Evolutionary conservation across 2,329 filamentous ascomycete genomes (phyloP).

Genomic region (Simplicillium aogashimaense): DNA sequence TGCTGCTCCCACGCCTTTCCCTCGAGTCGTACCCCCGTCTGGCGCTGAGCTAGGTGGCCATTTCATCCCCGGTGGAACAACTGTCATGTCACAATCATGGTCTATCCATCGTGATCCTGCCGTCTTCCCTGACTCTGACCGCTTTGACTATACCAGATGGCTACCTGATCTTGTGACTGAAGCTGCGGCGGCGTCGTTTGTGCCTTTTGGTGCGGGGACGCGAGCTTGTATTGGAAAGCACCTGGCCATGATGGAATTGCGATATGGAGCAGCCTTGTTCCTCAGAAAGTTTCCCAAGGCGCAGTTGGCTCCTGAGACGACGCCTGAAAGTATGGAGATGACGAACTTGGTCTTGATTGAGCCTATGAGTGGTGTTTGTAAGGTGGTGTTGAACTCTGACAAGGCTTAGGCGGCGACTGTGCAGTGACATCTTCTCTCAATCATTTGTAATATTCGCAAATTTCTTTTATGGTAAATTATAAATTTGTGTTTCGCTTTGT

Average conservation of each 20-base stretch:
- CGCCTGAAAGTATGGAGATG: too few species aligned
- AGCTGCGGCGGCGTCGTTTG: conserved; percentile 34
- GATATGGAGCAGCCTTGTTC: conserved; percentile 38
- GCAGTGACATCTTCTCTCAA: too few species aligned
- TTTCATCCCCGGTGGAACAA: conserved; percentile 27
- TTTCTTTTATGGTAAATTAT: too few species aligned
- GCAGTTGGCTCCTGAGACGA: too few species aligned
- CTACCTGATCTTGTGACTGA: conserved; percentile 11
- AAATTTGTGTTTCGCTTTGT: too few species aligned
- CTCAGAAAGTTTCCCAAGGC: conserved; percentile 31
- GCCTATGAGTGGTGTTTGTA: too few species aligned
- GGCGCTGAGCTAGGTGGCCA: conserved; percentile 27
- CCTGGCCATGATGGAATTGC: conserved; percentile 44
- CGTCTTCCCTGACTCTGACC: conserved; percentile 29
- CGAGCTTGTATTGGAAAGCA: conserved; percentile 43
- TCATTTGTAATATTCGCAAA: too few species aligned
- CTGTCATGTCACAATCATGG: conserved; percentile 31
- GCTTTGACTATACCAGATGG: conserved; percentile 26
- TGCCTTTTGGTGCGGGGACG: conserved; percentile 39
- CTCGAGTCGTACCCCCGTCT: conserved; percentile 25
- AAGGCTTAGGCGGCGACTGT: background rate
- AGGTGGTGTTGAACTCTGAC: too few species aligned
- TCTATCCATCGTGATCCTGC: conserved; percentile 31
- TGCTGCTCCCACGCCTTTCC: conserved; percentile 27
- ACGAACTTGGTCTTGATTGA: too few species aligned